A percentile compares a stretch with the other conserved stretches of the same genome.
Conservation (phyloP, 441 rosid genomes). For the Theobroma grandiflorum region DNA sequence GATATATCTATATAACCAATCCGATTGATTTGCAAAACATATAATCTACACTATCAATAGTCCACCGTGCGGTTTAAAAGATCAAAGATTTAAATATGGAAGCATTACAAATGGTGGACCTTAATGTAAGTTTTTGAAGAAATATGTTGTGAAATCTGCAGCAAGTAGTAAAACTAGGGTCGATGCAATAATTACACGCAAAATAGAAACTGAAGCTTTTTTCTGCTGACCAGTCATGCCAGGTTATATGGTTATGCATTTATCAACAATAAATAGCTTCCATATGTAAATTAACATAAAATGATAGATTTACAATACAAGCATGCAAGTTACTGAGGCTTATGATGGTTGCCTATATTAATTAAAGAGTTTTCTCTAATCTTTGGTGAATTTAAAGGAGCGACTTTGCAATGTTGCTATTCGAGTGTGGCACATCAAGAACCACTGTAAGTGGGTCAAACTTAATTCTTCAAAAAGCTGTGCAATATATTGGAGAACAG, state of each 20-base stretch:
- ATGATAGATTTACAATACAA: background rate
- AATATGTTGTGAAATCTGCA: background rate
- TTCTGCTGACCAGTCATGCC: background rate
- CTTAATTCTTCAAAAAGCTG: background rate
- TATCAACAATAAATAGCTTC: background rate
- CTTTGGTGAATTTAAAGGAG: background rate
- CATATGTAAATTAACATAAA: background rate
- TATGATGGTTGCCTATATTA: background rate
- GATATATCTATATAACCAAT: no score
- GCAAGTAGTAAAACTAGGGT: background rate
- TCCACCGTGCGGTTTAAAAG: background rate
- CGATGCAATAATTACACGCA: background rate
- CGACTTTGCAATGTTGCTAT: background rate
- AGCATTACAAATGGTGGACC: background rate
- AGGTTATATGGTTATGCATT: background rate
- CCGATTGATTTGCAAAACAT: no score
- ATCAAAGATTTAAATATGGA: background rate
- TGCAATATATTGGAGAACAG: background rate
- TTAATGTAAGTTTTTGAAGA: background rate
- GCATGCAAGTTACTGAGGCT: slow-evolving; percentile 3
- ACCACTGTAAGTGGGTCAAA: background rate
- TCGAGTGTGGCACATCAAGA: background rate
- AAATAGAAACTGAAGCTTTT: background rate
- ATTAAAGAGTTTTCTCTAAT: background rate
- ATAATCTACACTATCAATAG: no score